Conservation (phyloP, 2,329 filamentous ascomycete species). For the Leptosphaerulina australis region DNA sequence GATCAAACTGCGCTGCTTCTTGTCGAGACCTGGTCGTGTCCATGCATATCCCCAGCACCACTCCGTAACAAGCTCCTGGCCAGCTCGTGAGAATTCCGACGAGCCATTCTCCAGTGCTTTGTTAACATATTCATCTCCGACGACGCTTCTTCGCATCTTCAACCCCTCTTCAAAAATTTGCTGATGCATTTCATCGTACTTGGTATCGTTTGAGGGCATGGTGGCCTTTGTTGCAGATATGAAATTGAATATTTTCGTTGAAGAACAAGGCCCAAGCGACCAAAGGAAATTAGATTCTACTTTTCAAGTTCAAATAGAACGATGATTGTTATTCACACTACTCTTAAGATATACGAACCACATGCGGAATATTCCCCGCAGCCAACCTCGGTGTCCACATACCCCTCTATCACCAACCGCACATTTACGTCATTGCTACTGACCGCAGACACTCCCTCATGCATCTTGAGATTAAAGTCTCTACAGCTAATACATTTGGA, state of each 20-base stretch:
- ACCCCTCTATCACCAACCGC: slow-evolving; percentile 30
- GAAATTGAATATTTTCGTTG: neutral
- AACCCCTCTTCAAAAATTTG: slow-evolving; percentile 66
- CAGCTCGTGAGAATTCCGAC: slow-evolving; percentile 64
- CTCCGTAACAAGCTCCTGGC: slow-evolving; percentile 68
- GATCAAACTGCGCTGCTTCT: slow-evolving; percentile 65
- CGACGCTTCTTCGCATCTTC: slow-evolving; percentile 64
- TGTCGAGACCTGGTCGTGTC: slow-evolving; percentile 66
- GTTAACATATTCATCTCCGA: slow-evolving; percentile 67
- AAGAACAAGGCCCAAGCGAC: neutral
- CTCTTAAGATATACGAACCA: neutral
- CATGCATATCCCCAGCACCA: slow-evolving; percentile 69
- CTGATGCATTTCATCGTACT: slow-evolving; percentile 56
- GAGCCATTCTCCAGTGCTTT: slow-evolving; percentile 61
- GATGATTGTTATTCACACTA: neutral
- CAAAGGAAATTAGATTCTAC: neutral
- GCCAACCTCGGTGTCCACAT: slow-evolving; percentile 32
- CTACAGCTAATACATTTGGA: neutral
- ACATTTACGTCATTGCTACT: slow-evolving; percentile 3
- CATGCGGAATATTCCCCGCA: slow-evolving; percentile 8
- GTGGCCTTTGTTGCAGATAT: neutral
- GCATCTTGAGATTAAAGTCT: neutral
- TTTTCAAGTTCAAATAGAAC: neutral
- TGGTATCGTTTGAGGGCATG: slow-evolving; percentile 50
- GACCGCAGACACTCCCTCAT: neutral